Conservation (phyloP, 495 filamentous ascomycete genomes). For the Hypoxylon trugodes region DNA sequence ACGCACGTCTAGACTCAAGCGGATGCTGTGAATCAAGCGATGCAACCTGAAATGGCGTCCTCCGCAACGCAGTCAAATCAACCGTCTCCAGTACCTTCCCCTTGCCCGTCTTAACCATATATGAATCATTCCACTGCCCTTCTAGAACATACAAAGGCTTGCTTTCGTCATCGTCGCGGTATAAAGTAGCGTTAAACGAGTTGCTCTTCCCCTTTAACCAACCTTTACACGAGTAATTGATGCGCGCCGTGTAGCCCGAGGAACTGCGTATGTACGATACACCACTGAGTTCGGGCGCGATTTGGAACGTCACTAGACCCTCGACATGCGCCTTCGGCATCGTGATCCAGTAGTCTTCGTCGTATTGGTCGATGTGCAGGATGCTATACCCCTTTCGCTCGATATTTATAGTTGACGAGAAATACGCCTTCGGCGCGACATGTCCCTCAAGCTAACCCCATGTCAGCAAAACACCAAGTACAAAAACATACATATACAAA, state of each 20-base stretch:
- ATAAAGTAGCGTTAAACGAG: slow-evolving; percentile 73
- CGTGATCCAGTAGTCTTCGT: slow-evolving; percentile 80
- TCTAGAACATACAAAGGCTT: slow-evolving; percentile 76
- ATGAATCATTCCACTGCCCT: slow-evolving; percentile 80
- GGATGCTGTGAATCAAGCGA: slow-evolving; percentile 78
- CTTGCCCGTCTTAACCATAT: slow-evolving; percentile 70
- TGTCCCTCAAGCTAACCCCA: slow-evolving; percentile 73
- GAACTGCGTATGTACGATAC: slow-evolving; percentile 75
- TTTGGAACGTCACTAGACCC: slow-evolving; percentile 79
- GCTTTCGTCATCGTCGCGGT: slow-evolving; percentile 71
- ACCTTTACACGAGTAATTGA: slow-evolving; percentile 81
- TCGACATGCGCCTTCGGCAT: slow-evolving; percentile 85
- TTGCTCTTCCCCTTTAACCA: slow-evolving; percentile 89
- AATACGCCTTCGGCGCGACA: slow-evolving; percentile 85
- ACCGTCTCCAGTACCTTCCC: slow-evolving; percentile 64
- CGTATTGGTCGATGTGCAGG: slow-evolving; percentile 65
- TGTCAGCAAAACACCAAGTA: not conserved
- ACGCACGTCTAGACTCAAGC: slow-evolving; percentile 79
- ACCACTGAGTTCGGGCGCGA: slow-evolving; percentile 80
- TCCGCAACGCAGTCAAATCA: slow-evolving; percentile 63
- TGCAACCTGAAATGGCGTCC: slow-evolving; percentile 70
- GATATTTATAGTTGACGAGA: slow-evolving; percentile 80
- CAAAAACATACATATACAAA: not conserved
- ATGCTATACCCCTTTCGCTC: slow-evolving; percentile 85
- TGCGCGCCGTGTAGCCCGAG: slow-evolving; percentile 77